phyloP scores from a whole-genome alignment of 1,139 yeast genomes.

The Zygoascus meyerae region DNA sequence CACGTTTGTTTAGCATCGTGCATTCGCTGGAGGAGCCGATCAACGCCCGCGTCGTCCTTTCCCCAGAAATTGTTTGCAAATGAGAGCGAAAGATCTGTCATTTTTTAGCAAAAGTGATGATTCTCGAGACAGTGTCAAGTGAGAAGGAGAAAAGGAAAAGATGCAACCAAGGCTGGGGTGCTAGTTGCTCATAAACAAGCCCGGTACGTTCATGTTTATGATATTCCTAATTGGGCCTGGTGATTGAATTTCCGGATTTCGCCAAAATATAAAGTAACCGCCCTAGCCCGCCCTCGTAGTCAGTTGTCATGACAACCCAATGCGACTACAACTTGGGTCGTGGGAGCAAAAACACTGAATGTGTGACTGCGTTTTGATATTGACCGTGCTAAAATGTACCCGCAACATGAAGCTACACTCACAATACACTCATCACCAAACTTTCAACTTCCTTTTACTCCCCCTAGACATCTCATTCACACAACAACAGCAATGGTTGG shows the following conservation, averaged over 20 bases:
- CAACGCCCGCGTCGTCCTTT: slow-evolving; percentile 46
- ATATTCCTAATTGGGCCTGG: no score
- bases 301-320: no score
- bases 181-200: no score
- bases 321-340: no score
- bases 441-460: slow-evolving; percentile 4
- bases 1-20: slow-evolving; percentile 45
- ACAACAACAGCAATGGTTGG: slow-evolving; percentile 33
- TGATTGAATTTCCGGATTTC: no score
- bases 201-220: no score
- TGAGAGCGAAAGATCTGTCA: slow-evolving; percentile 19
- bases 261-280: no score
- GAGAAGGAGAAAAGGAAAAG: no score
- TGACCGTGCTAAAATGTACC: slow-evolving; percentile 1
- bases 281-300: no score
- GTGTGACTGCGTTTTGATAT: slow-evolving; percentile 9
- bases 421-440: slow-evolving; percentile 5
- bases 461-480: slow-evolving; percentile 1
- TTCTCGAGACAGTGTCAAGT: no score
- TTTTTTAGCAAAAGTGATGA: background rate
- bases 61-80: slow-evolving; percentile 53
- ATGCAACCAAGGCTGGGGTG: no score
- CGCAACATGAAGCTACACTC: slow-evolving; percentile 1
- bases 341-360: background rate
- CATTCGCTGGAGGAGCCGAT: slow-evolving; percentile 44